Evolutionary conservation across 2,329 filamentous ascomycete genomes (phyloP).

Genomic region (Orbilia quercus): DNA sequence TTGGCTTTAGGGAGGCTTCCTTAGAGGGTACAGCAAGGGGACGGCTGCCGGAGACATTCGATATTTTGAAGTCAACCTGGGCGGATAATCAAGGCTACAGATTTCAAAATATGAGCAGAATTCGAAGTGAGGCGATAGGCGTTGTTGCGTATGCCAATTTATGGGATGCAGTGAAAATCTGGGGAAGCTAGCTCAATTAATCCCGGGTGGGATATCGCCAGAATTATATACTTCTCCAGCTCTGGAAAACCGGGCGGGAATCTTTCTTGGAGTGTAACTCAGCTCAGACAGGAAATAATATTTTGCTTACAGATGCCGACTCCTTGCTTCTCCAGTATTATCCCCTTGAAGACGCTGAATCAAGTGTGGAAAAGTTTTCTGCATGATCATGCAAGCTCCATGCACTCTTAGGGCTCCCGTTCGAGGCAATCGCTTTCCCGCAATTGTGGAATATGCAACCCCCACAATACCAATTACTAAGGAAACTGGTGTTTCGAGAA

Average conservation of each 20-base stretch:
- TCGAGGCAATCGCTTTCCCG: not conserved
- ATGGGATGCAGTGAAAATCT: constrained; percentile 54
- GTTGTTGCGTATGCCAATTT: constrained; percentile 32
- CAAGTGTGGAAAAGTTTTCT: constrained; percentile 21
- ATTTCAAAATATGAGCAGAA: not conserved
- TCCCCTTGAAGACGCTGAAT: constrained; percentile 35
- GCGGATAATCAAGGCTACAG: not conserved
- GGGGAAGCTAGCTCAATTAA: constrained; percentile 53
- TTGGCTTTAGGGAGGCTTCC: constrained; percentile 42
- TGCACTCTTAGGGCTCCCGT: constrained; percentile 12
- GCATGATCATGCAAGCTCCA: constrained; percentile 33
- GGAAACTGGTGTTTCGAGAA: constrained; percentile 20
- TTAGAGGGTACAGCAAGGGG: constrained; percentile 22
- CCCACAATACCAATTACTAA: constrained; percentile 51
- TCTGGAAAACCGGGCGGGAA: constrained; percentile 1
- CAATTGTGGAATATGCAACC: constrained; percentile 2
- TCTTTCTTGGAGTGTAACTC: not conserved
- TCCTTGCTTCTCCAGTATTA: constrained; percentile 25
- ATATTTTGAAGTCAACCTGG: not conserved
- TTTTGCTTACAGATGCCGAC: constrained; percentile 14
- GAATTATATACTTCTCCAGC: constrained; percentile 47
- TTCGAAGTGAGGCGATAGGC: not conserved
- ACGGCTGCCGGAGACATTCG: constrained; percentile 42
- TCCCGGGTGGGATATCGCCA: constrained; percentile 24
- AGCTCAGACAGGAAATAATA: constrained; percentile 16